phyloP scores from a whole-genome alignment of 2,329 filamentous ascomycete species.

The Lachnellula suecica region DNA sequence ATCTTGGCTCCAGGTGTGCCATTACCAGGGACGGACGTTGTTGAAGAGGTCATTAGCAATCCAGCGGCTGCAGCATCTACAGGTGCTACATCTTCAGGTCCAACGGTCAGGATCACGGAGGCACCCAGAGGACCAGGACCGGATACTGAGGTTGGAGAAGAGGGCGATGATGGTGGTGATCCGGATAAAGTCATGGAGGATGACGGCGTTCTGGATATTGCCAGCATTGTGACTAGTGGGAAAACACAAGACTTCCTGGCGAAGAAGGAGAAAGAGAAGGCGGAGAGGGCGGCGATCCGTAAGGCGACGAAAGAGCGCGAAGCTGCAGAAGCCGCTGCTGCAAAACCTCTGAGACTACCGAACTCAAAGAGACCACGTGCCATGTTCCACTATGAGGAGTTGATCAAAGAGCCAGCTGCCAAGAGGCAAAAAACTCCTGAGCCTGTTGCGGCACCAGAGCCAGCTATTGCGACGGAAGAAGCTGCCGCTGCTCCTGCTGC shows the following conservation, averaged over 20 bases:
- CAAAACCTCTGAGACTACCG: constrained; percentile 60
- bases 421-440: constrained; percentile 37
- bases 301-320: constrained; percentile 59
- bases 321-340: constrained; percentile 45
- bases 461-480: constrained; percentile 12
- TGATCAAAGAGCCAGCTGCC: constrained; percentile 44
- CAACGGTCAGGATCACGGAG: constrained; percentile 33
- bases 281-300: constrained; percentile 59
- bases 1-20: constrained; percentile 57
- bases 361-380: constrained; percentile 71
- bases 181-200: constrained; percentile 49
- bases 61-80: constrained; percentile 33
- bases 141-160: constrained; percentile 29
- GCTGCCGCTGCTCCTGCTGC: background rate
- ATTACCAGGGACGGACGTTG: constrained; percentile 46
- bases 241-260: constrained; percentile 81
- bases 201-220: constrained; percentile 79
- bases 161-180: constrained; percentile 37
- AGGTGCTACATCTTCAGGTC: constrained; percentile 33
- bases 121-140: constrained; percentile 21
- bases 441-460: no score
- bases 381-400: constrained; percentile 72
- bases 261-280: constrained; percentile 79
- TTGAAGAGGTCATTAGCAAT: constrained; percentile 39
- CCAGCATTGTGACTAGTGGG: constrained; percentile 79